A percentile compares a stretch with the other conserved stretches of the same genome.
Conservation (phyloP, 768 basidiomycete genomes). For the Agrocybe pediades region DNA sequence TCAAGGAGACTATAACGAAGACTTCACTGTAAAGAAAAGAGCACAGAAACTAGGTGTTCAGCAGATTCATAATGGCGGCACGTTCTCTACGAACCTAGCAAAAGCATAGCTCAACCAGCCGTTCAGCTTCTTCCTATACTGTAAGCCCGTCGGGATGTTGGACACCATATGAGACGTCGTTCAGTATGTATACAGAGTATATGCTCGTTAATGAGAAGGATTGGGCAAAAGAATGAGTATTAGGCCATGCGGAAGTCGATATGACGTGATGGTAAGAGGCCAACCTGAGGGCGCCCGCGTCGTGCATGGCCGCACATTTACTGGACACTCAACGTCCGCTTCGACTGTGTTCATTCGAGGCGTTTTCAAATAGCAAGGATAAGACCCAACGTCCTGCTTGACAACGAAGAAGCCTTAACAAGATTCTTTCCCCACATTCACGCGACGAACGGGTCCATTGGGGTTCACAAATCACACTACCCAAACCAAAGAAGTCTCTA, state of each 20-base stretch:
- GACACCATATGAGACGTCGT: neutral
- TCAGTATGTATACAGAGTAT: neutral
- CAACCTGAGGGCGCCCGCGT: neutral
- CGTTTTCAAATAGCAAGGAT: too few relatives aligned
- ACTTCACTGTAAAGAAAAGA: constrained; percentile 57
- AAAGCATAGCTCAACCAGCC: constrained; percentile 89
- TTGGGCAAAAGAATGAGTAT: neutral
- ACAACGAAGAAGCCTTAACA: too few relatives aligned
- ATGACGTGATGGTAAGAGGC: neutral
- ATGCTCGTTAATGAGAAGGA: neutral
- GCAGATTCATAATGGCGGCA: neutral
- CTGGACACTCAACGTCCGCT: too few relatives aligned
- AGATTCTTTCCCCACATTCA: neutral
- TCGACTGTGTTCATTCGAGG: too few relatives aligned
- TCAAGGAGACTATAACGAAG: constrained; percentile 80
- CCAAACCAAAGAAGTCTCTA: too few relatives aligned
- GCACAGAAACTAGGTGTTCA: neutral
- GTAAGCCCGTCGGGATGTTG: neutral
- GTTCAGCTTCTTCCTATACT: constrained; percentile 48
- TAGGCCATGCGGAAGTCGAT: neutral
- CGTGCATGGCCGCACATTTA: neutral
- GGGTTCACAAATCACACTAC: too few relatives aligned
- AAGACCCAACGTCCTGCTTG: too few relatives aligned
- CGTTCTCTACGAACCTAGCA: constrained; percentile 54
- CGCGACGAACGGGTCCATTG: neutral